Evolutionary conservation across 495 filamentous ascomycete species (phyloP).

Genomic region (Beverwykella pulmonaria): DNA sequence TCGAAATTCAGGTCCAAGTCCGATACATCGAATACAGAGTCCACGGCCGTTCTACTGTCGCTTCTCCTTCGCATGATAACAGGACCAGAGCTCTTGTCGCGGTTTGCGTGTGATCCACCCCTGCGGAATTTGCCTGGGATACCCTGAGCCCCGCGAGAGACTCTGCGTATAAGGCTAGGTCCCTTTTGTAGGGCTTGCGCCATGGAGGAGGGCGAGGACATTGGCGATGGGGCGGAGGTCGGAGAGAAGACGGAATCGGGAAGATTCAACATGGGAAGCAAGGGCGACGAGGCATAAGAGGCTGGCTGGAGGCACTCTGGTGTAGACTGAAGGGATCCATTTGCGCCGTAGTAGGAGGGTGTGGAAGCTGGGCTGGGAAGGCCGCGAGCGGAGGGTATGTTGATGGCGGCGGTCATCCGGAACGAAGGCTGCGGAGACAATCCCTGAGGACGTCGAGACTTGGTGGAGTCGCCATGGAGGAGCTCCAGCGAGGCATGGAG

Average conservation of each 20-base stretch:
- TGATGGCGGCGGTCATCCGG: slow-evolving; percentile 27
- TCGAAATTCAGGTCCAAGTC: slow-evolving; percentile 59
- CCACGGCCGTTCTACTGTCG: slow-evolving; percentile 74
- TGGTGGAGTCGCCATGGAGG: slow-evolving; percentile 27
- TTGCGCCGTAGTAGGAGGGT: slow-evolving; percentile 13
- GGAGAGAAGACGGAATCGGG: slow-evolving; percentile 23
- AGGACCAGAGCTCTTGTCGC: slow-evolving; percentile 85
- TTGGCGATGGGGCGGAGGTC: slow-evolving; percentile 11
- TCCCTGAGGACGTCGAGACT: slow-evolving; percentile 8
- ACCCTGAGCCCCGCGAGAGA: slow-evolving; percentile 67
- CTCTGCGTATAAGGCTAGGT: slow-evolving; percentile 64
- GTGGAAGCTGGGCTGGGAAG: slow-evolving; percentile 21
- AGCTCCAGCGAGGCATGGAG: slow-evolving; percentile 1
- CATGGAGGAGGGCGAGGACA: slow-evolving; percentile 43
- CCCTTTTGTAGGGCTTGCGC: slow-evolving; percentile 56
- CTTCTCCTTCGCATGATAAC: slow-evolving; percentile 83
- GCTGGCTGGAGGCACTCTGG: slow-evolving; percentile 33
- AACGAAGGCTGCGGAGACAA: slow-evolving; percentile 27
- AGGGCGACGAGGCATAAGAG: slow-evolving; percentile 16
- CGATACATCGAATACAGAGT: slow-evolving; percentile 48
- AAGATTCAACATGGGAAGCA: slow-evolving; percentile 17
- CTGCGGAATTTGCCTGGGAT: slow-evolving; percentile 66
- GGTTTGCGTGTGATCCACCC: slow-evolving; percentile 70
- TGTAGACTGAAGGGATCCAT: slow-evolving; percentile 38
- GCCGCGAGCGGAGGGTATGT: slow-evolving; percentile 27